Conservation (phyloP, 768 basidiomycete species). For the Kwoniella europaea region DNA sequence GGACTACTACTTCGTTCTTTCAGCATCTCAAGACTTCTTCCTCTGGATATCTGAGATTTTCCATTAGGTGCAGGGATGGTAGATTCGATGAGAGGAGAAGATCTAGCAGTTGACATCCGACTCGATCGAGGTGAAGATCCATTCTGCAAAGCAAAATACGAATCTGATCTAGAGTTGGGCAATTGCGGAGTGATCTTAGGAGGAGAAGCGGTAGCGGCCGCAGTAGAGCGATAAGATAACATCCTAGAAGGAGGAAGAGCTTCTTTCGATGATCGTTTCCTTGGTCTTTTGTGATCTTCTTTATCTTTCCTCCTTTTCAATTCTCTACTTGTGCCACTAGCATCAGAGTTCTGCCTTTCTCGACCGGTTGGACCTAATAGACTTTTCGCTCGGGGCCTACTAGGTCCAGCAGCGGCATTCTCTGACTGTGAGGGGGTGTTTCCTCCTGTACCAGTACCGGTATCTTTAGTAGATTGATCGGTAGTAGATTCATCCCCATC, state of each 20-base stretch:
- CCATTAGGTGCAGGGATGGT: conserved; percentile 14
- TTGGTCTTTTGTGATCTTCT: conserved; percentile 7
- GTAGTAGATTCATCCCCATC: conserved; percentile 16
- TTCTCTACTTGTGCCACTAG: conserved; percentile 20
- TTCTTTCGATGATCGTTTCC: conserved; percentile 1
- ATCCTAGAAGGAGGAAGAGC: conserved; percentile 4
- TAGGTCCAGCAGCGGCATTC: conserved; percentile 16
- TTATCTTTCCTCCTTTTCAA: conserved; percentile 2
- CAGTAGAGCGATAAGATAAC: conserved; percentile 4
- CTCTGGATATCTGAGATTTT: conserved; percentile 16
- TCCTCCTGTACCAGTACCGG: conserved; percentile 7
- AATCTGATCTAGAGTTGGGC: conserved; percentile 29
- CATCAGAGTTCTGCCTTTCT: conserved; percentile 20
- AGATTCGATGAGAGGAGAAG: conserved; percentile 11
- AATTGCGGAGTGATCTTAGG: conserved; percentile 2
- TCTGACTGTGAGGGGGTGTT: conserved; percentile 16
- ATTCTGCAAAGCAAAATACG: conserved; percentile 16
- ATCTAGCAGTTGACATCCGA: neutral
- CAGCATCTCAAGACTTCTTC: conserved; percentile 12
- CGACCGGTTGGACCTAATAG: conserved; percentile 6
- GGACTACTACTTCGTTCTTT: conserved; percentile 18
- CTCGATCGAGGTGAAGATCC: conserved; percentile 8
- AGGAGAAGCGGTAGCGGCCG: conserved; percentile 1
- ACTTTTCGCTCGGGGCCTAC: conserved; percentile 21
- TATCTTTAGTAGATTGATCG: conserved; percentile 11